A percentile compares a stretch with the other conserved stretches of the same genome.
Conservation (phyloP, 768 basidiomycete genomes). For the Clitopilus passeckerianus region DNA sequence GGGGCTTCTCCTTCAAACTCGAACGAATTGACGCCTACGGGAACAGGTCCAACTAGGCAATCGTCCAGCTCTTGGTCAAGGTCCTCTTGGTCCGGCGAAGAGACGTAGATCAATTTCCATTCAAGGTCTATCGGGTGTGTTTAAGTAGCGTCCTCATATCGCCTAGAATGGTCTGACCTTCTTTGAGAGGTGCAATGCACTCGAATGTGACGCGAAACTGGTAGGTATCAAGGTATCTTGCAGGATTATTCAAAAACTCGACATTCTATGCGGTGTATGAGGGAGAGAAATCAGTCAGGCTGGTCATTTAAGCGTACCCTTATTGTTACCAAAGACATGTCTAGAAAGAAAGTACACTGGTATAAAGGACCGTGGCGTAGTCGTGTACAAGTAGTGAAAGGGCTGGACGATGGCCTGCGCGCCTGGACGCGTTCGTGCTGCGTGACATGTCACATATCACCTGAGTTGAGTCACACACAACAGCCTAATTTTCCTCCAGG, state of each 20-base stretch:
- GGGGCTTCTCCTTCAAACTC: constrained; percentile 91
- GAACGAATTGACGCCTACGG: constrained; percentile 95
- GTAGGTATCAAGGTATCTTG: constrained; percentile 87
- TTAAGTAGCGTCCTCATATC: background rate
- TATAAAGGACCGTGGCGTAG: background rate
- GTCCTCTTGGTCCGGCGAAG: constrained; percentile 85
- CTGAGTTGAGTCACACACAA: background rate
- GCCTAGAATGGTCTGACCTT: constrained; percentile 47
- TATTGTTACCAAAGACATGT: constrained; percentile 69
- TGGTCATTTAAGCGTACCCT: constrained; percentile 35
- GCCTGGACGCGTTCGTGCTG: background rate
- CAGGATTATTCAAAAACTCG: constrained; percentile 91
- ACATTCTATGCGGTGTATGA: constrained; percentile 49
- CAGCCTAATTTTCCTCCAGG: no score
- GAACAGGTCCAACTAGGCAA: constrained; percentile 96
- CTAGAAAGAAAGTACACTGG: background rate
- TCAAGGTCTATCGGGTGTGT: constrained; percentile 68
- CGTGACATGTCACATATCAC: background rate
- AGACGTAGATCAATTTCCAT: constrained; percentile 97
- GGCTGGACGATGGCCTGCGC: background rate
- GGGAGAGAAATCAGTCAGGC: background rate
- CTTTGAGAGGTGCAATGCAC: constrained; percentile 86
- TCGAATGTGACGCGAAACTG: constrained; percentile 96
- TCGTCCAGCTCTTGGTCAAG: constrained; percentile 97
- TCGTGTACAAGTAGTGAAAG: no score